Base-by-base conservation (phyloP, 192 early-diverging fungal species). In the Glomus cerebriforme region DNA sequence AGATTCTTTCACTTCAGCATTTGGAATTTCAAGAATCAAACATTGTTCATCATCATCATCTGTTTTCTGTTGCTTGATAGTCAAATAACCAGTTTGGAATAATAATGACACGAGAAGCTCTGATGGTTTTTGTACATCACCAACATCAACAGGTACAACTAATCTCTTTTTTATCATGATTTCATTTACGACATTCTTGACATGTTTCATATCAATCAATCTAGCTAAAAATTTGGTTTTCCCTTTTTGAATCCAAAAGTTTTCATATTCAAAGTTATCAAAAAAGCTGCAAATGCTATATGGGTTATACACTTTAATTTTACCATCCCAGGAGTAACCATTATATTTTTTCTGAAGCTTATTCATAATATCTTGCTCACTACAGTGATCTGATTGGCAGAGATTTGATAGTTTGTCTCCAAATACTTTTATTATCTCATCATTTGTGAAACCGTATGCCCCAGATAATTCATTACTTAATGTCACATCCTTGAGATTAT, bases 201-300 rank as follows among this genome's bases (percentile, higher is more conserved):
- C 59, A 60, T 60, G 59, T 27, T 60, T 9, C 5, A 5, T 60
- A 60, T 3, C 8, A 27, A 60, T 60, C 59, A 60, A 60, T 9
- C 26, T 60, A 27, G 24, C 59, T 60, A 60, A 60, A 27, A 60
- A 27, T 22, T 27, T 60, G n/a, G 59, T 60, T 60, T 60, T 60
- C 26, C 59, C 26, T 60, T 60, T 60, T 60, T 60, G 59, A 27
- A 60, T 60, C 59, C 59, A 60, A 60, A 60, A 60, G 59, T 60
- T 60, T 27, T 26, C 5, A 26, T 26, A 60, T 27, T 60, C 26
- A 26, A 8, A 60, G 24, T 8, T 26, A 3, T 60, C 26, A 60
- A 60, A 60, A 60, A 60, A 60, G 24, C 59, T 60, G 26, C 58
- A 60, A 26, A 60, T 60, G 59, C 59, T 60, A 27, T 60, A 60